phyloP scores from a whole-genome alignment of 306 rosid genomes.

The Cucumis cinereus region DNA sequence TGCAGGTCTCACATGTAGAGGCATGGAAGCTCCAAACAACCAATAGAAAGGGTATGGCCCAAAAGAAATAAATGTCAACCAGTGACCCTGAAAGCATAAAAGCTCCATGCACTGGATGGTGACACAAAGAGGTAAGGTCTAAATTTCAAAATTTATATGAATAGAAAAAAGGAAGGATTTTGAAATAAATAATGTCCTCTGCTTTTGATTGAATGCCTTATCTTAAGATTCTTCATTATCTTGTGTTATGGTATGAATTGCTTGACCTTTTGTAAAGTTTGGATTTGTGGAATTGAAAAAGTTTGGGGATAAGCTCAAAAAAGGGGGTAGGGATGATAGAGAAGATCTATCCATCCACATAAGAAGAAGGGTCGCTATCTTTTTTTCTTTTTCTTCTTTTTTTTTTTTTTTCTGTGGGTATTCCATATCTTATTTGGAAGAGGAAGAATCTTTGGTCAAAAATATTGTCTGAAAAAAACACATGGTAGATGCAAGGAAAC shows the following conservation, averaged over 20 bases:
- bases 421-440: not conserved
- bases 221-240: conserved; percentile 41
- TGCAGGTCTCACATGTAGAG: not conserved
- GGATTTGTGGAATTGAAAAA: conserved; percentile 5
- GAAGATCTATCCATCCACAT: not conserved
- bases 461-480: not conserved
- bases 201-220: conserved; percentile 10
- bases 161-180: not conserved
- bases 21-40: not conserved
- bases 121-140: not conserved
- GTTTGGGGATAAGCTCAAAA: not conserved
- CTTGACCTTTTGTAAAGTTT: conserved; percentile 4
- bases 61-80: not conserved
- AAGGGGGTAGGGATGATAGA: conserved; percentile 9
- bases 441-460: not conserved
- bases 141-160: not conserved
- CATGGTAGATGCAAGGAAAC: not conserved
- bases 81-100: not conserved
- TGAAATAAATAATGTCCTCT: not conserved
- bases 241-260: conserved; percentile 20
- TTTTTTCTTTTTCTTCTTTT: not conserved
- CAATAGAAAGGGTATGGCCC: not conserved
- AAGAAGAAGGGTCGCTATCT: not conserved
- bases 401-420: not conserved
- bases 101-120: not conserved